A percentile compares a stretch with the other conserved stretches of the same genome.
phyloP scores from a whole-genome alignment of 176 grass and related monocot species.

The Stipa capillata region DNA sequence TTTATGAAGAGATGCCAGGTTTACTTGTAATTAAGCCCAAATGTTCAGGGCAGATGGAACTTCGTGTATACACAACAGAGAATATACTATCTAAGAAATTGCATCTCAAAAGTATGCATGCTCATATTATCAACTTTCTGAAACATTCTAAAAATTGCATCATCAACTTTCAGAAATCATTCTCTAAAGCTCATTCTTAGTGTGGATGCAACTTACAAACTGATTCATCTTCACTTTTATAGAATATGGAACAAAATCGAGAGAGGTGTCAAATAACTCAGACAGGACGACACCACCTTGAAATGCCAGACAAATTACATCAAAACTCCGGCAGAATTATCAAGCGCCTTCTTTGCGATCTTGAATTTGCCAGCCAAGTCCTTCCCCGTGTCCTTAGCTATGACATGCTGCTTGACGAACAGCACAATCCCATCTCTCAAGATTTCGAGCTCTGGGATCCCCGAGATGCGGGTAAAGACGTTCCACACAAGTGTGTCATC shows the following conservation, averaged over 20 bases:
- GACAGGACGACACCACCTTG: neutral
- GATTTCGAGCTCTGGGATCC: slow-evolving; percentile 54
- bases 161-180: neutral
- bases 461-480: slow-evolving; percentile 59
- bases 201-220: neutral
- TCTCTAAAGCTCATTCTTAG: too few relatives aligned
- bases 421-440: slow-evolving; percentile 49
- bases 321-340: slow-evolving; percentile 60
- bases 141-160: neutral
- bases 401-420: slow-evolving; percentile 74
- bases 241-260: neutral
- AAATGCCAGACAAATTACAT: slow-evolving; percentile 41
- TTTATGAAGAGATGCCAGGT: neutral
- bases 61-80: neutral
- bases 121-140: neutral
- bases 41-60: neutral
- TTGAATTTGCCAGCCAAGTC: slow-evolving; percentile 52
- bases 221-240: neutral
- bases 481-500: slow-evolving; percentile 68
- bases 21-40: neutral
- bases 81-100: neutral
- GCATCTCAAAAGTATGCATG: neutral
- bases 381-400: slow-evolving; percentile 22
- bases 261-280: neutral
- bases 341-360: slow-evolving; percentile 71